Evolutionary conservation across 768 basidiomycete species (phyloP).

Genomic region (Termitomyces sp.): DNA sequence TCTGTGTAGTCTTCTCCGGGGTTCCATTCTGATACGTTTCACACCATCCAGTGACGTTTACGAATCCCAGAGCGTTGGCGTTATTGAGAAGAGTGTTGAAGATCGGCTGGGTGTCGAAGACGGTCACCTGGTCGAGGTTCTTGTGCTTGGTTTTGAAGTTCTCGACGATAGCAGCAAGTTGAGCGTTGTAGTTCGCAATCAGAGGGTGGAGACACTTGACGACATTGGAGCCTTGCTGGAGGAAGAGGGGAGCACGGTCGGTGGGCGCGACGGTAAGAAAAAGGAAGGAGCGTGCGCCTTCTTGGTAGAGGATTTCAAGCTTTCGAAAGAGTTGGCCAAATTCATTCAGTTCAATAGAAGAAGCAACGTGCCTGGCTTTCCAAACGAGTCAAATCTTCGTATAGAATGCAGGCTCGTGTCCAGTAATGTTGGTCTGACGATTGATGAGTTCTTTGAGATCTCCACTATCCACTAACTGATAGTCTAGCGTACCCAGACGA

Average conservation of each 20-base stretch:
- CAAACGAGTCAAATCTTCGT: constrained; percentile 28
- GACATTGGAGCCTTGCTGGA: constrained; percentile 33
- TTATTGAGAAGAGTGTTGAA: constrained; percentile 58
- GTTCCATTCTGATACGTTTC: constrained; percentile 58
- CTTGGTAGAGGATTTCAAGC: constrained; percentile 43
- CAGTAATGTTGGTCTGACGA: constrained; percentile 31
- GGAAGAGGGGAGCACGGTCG: constrained; percentile 47
- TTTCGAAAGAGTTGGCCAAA: constrained; percentile 13
- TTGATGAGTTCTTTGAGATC: not conserved
- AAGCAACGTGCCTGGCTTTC: constrained; percentile 25
- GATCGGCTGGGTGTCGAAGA: constrained; percentile 55
- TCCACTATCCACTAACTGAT: not conserved
- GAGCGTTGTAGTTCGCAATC: constrained; percentile 48
- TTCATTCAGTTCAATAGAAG: not conserved
- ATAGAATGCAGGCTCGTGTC: constrained; percentile 28
- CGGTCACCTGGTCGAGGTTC: constrained; percentile 39
- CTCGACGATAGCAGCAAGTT: constrained; percentile 33
- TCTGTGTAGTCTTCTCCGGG: constrained; percentile 47
- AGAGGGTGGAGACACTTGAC: constrained; percentile 30
- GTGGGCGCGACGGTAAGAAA: constrained; percentile 61
- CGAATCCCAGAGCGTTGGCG: constrained; percentile 49
- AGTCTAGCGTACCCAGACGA: constrained; percentile 34
- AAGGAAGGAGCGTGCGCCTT: constrained; percentile 56
- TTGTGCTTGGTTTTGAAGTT: constrained; percentile 37
- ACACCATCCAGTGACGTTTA: constrained; percentile 57